A percentile compares a stretch with the other conserved stretches of the same genome.
Conservation (phyloP, 73 alveolate species). For the Uronychia setigera region DNA sequence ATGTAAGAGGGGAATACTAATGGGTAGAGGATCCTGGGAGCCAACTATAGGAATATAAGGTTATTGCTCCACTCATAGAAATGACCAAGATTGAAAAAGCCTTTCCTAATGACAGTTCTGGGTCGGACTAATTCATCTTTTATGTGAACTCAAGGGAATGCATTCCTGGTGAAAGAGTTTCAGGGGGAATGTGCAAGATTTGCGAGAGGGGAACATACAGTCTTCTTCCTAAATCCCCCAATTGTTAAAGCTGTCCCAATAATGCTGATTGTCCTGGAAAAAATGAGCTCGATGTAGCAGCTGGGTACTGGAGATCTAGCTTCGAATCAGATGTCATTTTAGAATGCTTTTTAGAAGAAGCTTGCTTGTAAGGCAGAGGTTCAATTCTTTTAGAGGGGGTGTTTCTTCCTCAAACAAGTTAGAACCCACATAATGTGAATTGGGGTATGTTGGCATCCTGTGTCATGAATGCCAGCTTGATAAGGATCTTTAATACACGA, state of each 20-base stretch:
- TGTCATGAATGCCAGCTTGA: constrained; percentile 28
- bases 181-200: constrained; percentile 14
- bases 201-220: constrained; percentile 59
- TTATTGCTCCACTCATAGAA: not conserved
- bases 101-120: too few species aligned
- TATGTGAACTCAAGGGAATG: too few species aligned
- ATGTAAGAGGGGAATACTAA: not conserved
- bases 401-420: not conserved
- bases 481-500: constrained; percentile 27
- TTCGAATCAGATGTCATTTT: constrained; percentile 25
- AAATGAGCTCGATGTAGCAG: constrained; percentile 19
- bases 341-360: constrained; percentile 28
- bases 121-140: too few species aligned
- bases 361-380: constrained; percentile 33
- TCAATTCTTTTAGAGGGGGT: not conserved
- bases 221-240: constrained; percentile 8
- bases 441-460: constrained; percentile 44
- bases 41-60: not conserved
- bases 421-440: constrained; percentile 16
- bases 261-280: constrained; percentile 59
- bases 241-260: constrained; percentile 36
- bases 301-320: constrained; percentile 56
- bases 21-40: not conserved
- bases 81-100: too few species aligned
- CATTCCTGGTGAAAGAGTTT: constrained; percentile 45